Percentiles rank a stretch among this genome's conserved stretches.
Evolutionary conservation across 345 rosid species (phyloP).

Genomic region (Psidium guajava): DNA sequence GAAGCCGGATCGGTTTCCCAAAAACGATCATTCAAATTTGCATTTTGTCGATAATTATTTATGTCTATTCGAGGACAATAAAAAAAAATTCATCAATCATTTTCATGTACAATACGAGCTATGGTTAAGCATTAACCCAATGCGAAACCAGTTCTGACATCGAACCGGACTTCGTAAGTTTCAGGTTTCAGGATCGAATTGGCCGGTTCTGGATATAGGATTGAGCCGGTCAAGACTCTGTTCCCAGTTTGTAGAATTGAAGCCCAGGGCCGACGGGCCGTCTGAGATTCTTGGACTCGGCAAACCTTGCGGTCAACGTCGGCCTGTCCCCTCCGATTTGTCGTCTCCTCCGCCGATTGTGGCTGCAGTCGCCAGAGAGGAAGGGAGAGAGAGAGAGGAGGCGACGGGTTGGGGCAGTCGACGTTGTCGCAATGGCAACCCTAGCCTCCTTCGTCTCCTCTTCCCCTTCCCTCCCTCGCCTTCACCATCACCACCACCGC

Average conservation of each 20-base stretch:
- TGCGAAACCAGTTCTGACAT: no score
- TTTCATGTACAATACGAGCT: no score
- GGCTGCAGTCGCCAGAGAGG: neutral
- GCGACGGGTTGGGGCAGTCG: slow-evolving; percentile 3
- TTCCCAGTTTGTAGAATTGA: neutral
- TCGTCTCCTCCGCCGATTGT: neutral
- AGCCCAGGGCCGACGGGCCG: neutral
- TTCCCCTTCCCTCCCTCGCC: slow-evolving; percentile 18
- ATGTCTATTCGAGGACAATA: no score
- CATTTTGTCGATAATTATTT: no score
- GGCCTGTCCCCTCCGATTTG: neutral
- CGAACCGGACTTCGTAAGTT: no score
- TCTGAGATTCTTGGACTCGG: neutral
- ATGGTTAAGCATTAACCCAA: no score
- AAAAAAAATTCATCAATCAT: no score
- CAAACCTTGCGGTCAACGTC: neutral
- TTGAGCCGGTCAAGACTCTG: no score
- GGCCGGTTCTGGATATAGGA: no score
- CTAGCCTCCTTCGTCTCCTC: slow-evolving; percentile 18
- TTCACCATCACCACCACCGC: neutral
- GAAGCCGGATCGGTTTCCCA: no score
- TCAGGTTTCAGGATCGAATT: no score
- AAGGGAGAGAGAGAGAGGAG: neutral
- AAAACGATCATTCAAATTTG: no score
- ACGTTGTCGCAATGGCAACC: slow-evolving; percentile 22